Conservation (phyloP, 2,329 filamentous ascomycete genomes). For the Pestalotiopsis fici region DNA sequence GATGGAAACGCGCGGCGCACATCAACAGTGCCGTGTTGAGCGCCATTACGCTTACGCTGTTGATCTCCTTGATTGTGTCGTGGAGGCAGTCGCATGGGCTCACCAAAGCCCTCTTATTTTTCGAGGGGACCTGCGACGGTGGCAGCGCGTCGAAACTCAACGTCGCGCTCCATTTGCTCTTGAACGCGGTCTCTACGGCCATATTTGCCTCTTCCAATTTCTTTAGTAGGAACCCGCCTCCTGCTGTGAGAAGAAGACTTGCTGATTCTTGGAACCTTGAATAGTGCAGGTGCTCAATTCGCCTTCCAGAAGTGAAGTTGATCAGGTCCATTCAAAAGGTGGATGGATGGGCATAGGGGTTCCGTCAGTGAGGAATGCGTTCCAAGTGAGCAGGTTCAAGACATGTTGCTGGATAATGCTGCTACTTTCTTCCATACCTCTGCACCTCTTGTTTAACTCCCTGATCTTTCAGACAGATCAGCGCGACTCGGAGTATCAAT, state of each 20-base stretch:
- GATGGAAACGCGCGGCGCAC: background rate
- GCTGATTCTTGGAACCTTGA: background rate
- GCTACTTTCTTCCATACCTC: constrained; percentile 10
- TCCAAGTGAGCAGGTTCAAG: background rate
- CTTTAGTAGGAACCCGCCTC: constrained; percentile 6
- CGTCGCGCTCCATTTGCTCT: constrained; percentile 5
- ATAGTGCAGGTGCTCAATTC: constrained; percentile 16
- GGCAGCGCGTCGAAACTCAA: background rate
- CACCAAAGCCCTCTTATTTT: constrained; percentile 7
- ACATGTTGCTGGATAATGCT: constrained; percentile 3
- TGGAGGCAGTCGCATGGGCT: background rate
- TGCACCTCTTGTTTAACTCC: constrained; percentile 13
- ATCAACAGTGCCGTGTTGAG: background rate
- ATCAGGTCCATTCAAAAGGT: constrained; percentile 39
- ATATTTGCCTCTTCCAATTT: constrained; percentile 16
- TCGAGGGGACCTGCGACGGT: constrained; percentile 1
- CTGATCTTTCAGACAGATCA: constrained; percentile 8
- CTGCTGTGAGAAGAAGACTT: background rate
- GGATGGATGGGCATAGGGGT: constrained; percentile 44
- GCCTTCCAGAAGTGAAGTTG: constrained; percentile 19
- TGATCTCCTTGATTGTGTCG: background rate
- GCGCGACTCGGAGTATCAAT: background rate
- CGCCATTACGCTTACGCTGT: background rate
- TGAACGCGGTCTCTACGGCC: constrained; percentile 10
- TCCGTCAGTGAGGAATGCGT: constrained; percentile 36